Percentiles rank a stretch among this genome's conserved stretches.
Conservation (phyloP, 495 filamentous ascomycete species). For the Annulohypoxylon maeteangense region DNA sequence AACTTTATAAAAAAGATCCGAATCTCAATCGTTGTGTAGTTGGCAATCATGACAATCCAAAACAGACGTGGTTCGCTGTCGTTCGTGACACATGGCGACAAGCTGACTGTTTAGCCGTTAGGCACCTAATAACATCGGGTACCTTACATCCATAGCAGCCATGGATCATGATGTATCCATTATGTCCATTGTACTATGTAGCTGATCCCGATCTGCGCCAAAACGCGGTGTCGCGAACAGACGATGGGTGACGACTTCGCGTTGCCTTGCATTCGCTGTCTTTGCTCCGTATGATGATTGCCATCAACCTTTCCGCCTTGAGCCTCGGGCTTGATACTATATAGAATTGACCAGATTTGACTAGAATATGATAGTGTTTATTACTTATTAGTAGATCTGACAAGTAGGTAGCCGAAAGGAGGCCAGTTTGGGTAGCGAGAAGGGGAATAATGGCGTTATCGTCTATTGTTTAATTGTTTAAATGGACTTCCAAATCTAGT, state of each 20-base stretch:
- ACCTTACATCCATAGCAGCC: background rate
- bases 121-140: background rate
- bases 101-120: constrained; percentile 11
- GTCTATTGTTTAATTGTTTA: constrained; percentile 18
- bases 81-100: constrained; percentile 39
- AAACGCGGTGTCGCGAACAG: constrained; percentile 17
- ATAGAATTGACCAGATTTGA: background rate
- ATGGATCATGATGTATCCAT: background rate
- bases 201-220: background rate
- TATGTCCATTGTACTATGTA: background rate
- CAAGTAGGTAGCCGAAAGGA: constrained; percentile 15
- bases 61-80: constrained; percentile 33
- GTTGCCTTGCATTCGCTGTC: constrained; percentile 13
- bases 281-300: constrained; percentile 24
- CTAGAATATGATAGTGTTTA: background rate
- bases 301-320: constrained; percentile 26
- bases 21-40: background rate
- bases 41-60: constrained; percentile 6
- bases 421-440: constrained; percentile 4
- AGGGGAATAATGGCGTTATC: constrained; percentile 15
- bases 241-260: background rate
- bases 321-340: background rate
- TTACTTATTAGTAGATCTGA: constrained; percentile 10
- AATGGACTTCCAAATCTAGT: constrained; percentile 37
- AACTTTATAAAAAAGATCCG: constrained; percentile 1